Conservation (phyloP, 805 yeast genomes). For the Zygosaccharomyces rouxii region DNA sequence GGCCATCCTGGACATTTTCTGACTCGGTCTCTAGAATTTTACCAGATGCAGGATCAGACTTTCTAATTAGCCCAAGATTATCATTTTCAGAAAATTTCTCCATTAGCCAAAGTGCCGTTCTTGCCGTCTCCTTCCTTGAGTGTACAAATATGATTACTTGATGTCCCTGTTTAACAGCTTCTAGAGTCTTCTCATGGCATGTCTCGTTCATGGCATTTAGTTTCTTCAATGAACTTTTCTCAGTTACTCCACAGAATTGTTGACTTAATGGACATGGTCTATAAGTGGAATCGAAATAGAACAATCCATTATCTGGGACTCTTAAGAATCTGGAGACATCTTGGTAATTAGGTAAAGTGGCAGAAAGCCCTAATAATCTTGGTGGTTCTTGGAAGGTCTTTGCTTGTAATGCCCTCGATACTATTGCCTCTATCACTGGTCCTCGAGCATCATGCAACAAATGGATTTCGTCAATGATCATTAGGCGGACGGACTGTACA, state of each 20-base stretch:
- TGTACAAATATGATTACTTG: conserved; percentile 91
- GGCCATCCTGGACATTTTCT: conserved; percentile 48
- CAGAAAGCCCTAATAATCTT: conserved; percentile 82
- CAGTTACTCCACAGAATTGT: conserved; percentile 83
- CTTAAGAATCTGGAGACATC: conserved; percentile 82
- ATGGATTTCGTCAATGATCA: conserved; percentile 91
- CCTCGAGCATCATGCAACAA: conserved; percentile 92
- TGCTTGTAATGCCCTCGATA: conserved; percentile 56
- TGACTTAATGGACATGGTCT: conserved; percentile 93
- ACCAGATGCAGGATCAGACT: conserved; percentile 48
- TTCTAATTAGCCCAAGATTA: conserved; percentile 42
- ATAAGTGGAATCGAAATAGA: conserved; percentile 75
- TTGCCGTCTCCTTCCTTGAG: conserved; percentile 84
- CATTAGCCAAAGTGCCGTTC: conserved; percentile 72
- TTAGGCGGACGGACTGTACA: conserved; percentile 57
- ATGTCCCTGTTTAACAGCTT: conserved; percentile 55
- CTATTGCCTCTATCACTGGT: conserved; percentile 85
- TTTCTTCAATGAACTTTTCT: conserved; percentile 71
- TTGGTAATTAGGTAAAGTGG: conserved; percentile 82
- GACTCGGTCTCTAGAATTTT: conserved; percentile 66
- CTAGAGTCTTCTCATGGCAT: conserved; percentile 74
- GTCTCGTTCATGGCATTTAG: conserved; percentile 84
- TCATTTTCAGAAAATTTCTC: conserved; percentile 57
- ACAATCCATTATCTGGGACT: conserved; percentile 61
- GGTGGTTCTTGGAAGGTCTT: conserved; percentile 44